Percentiles rank a stretch among this genome's conserved stretches.
Conservation (phyloP, 306 rosid genomes). For the Trifolium dubium region DNA sequence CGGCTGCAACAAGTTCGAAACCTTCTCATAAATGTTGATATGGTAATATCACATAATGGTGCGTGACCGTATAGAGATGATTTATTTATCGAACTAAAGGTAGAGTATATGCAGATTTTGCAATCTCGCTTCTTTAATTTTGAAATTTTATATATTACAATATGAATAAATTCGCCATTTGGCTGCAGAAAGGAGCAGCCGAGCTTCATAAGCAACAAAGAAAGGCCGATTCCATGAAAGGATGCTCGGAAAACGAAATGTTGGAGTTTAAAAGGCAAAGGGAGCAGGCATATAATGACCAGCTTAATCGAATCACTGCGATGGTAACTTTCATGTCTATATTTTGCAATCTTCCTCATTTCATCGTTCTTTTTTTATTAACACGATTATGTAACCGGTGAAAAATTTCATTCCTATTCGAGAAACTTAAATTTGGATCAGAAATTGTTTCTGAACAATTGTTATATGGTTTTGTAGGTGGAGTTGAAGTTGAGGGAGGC, state of each 20-base stretch:
- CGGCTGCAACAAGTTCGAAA: constrained; percentile 59
- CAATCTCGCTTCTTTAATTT: neutral
- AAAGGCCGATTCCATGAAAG: constrained; percentile 58
- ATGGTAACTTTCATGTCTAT: constrained; percentile 57
- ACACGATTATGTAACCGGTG: too few species aligned
- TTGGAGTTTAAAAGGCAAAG: constrained; percentile 54
- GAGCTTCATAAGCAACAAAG: constrained; percentile 60
- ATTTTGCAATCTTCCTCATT: too few species aligned
- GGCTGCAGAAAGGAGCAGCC: constrained; percentile 62
- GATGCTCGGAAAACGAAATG: constrained; percentile 54
- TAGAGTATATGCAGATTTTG: constrained; percentile 27
- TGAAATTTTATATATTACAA: neutral
- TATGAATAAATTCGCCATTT: constrained; percentile 31
- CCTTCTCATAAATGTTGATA: constrained; percentile 64
- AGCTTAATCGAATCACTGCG: constrained; percentile 77
- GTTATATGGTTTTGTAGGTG: constrained; percentile 52
- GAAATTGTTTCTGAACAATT: neutral
- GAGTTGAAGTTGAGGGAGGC: constrained; percentile 68
- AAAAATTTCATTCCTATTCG: neutral
- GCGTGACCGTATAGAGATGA: constrained; percentile 76
- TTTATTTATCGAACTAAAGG: constrained; percentile 75
- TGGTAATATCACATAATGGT: constrained; percentile 55
- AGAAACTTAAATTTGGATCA: neutral
- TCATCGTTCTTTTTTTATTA: too few species aligned
- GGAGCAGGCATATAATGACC: constrained; percentile 64